phyloP scores from a whole-genome alignment of 345 rosid genomes.

The Schrenkiella parvula region DNA sequence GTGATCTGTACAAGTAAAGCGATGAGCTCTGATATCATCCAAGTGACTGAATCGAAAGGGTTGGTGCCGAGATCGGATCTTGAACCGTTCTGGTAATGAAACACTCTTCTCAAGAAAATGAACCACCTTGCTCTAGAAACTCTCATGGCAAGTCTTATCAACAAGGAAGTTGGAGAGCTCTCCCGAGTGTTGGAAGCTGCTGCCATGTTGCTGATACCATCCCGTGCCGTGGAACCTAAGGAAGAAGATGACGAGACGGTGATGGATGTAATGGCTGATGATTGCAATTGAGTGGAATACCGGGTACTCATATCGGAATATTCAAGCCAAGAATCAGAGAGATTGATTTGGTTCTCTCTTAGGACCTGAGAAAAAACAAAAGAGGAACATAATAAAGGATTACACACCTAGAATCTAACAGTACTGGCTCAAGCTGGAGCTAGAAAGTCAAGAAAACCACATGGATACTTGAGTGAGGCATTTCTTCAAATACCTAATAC shows the following conservation, averaged over 20 bases:
- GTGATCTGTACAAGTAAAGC: constrained; percentile 66
- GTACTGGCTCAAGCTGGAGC: not conserved
- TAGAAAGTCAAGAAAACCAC: not conserved
- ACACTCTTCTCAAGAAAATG: constrained; percentile 81
- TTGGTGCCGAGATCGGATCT: constrained; percentile 80
- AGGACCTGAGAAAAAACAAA: not conserved
- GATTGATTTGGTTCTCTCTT: not conserved
- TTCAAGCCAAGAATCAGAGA: not conserved
- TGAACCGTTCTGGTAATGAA: constrained; percentile 88
- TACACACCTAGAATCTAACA: not conserved
- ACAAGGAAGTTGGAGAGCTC: constrained; percentile 43
- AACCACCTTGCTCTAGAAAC: constrained; percentile 95
- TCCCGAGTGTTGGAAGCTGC: constrained; percentile 19
- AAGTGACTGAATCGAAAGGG: constrained; percentile 77
- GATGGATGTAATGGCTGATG: constrained; percentile 40
- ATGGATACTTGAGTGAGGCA: constrained; percentile 35
- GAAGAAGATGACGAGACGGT: constrained; percentile 39
- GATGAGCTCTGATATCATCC: constrained; percentile 82
- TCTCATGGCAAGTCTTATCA: constrained; percentile 66
- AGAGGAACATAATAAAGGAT: not conserved
- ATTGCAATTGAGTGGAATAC: constrained; percentile 44
- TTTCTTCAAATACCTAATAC: constrained; percentile 32
- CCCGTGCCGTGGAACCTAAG: constrained; percentile 35
- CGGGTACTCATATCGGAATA: constrained; percentile 52
- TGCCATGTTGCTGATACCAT: constrained; percentile 23